A percentile compares a stretch with the other conserved stretches of the same genome.
Evolutionary conservation across 2,329 filamentous ascomycete genomes (phyloP).

Genomic region (Stagonosporopsis vannaccii): DNA sequence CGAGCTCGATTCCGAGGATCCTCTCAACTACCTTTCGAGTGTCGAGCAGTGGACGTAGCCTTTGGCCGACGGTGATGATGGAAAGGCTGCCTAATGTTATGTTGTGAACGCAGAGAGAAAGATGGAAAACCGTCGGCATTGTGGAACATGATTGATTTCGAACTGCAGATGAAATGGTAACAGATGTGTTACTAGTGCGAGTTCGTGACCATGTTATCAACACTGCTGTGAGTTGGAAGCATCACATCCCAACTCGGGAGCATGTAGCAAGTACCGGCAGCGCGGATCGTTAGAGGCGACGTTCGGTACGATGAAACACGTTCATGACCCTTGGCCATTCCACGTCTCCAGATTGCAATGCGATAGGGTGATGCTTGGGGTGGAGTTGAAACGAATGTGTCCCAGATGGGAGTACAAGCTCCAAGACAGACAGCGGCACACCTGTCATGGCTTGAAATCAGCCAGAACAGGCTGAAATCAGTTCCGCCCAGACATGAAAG

Average conservation of each 20-base stretch:
- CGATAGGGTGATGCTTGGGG: too few relatives aligned
- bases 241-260: slow-evolving; percentile 13
- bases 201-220: slow-evolving; percentile 2
- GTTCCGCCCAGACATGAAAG: background rate
- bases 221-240: slow-evolving; percentile 12
- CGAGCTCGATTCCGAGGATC: too few relatives aligned
- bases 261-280: slow-evolving; percentile 22
- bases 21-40: too few relatives aligned
- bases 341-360: slow-evolving; percentile 29
- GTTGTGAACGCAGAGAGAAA: too few relatives aligned
- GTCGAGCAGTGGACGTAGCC: too few relatives aligned
- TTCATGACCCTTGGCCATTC: slow-evolving; percentile 27
- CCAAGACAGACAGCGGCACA: background rate
- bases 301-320: slow-evolving; percentile 34
- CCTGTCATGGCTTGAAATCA: too few relatives aligned
- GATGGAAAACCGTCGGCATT: too few relatives aligned
- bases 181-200: slow-evolving; percentile 3
- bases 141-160: too few relatives aligned
- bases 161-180: too few relatives aligned
- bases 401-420: slow-evolving; percentile 7
- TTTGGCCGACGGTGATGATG: too few relatives aligned
- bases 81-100: too few relatives aligned
- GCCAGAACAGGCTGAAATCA: too few relatives aligned
- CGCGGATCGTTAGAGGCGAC: slow-evolving; percentile 19
- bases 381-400: slow-evolving; percentile 6